Evolutionary conservation across 1,284 basidiomycete species (phyloP).

Genomic region (Rhodotorula sp.): DNA sequence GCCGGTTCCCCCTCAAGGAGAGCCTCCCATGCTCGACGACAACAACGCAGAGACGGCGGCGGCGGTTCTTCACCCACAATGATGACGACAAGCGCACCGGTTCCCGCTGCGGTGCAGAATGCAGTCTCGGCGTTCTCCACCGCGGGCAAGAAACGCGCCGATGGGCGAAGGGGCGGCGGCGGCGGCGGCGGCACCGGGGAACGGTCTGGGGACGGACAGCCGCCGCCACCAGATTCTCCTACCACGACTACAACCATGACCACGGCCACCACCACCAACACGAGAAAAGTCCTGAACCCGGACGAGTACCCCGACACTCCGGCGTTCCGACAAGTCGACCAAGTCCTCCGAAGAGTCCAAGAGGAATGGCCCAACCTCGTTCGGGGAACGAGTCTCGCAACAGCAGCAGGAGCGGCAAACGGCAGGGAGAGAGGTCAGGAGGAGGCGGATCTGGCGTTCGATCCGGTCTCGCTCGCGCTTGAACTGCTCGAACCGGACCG

Average conservation of each 20-base stretch:
- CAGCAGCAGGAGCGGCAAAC: too few species aligned
- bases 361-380: conserved; percentile 87
- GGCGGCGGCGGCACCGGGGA: conserved; percentile 8
- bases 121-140: conserved; percentile 35
- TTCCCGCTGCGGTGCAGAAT: conserved; percentile 19
- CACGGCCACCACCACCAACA: not conserved
- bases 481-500: conserved; percentile 67
- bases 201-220: conserved; percentile 12
- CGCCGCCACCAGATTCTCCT: not conserved
- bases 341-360: conserved; percentile 74
- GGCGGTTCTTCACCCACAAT: not conserved
- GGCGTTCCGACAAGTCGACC: conserved; percentile 46
- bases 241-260: too few species aligned
- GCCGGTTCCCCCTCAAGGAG: not conserved
- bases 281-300: conserved; percentile 12
- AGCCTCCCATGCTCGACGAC: not conserved
- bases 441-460: conserved; percentile 57
- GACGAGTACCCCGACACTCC: conserved; percentile 43
- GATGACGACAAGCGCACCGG: conserved; percentile 6
- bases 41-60: not conserved
- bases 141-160: conserved; percentile 29
- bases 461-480: conserved; percentile 83
- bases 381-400: conserved; percentile 54
- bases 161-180: conserved; percentile 34
- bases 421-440: not conserved